Percentiles rank a stretch among this genome's conserved stretches.
Conservation (phyloP, 2,329 filamentous ascomycete species). For the Helminthosporium solani region DNA sequence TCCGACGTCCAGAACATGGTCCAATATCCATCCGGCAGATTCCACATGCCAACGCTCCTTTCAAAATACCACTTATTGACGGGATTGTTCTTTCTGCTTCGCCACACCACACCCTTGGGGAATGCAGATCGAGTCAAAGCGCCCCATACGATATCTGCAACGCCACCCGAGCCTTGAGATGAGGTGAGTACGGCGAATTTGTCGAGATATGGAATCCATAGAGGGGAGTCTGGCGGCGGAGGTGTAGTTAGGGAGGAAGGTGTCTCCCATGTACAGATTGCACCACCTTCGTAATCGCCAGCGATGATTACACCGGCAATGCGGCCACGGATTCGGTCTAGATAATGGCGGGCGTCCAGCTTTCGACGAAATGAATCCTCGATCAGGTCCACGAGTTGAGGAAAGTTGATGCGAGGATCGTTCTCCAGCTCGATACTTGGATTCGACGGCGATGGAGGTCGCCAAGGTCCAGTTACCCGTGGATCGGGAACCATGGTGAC, state of each 20-base stretch:
- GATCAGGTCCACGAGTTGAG: conserved; percentile 80
- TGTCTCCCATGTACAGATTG: conserved; percentile 90
- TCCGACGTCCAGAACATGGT: conserved; percentile 98
- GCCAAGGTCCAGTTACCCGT: conserved; percentile 62
- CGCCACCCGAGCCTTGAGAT: conserved; percentile 85
- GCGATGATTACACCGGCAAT: conserved; percentile 92
- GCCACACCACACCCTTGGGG: conserved; percentile 86
- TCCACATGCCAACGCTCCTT: conserved; percentile 77
- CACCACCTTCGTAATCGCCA: conserved; percentile 93
- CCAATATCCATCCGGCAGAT: conserved; percentile 81
- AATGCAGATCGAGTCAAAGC: conserved; percentile 91
- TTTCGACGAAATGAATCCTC: conserved; percentile 89
- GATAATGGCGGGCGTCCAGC: conserved; percentile 79
- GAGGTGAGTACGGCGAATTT: conserved; percentile 93
- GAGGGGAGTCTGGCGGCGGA: conserved; percentile 50
- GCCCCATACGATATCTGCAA: conserved; percentile 95
- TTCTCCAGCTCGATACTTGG: conserved; percentile 66
- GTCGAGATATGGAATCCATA: conserved; percentile 82
- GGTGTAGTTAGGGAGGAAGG: conserved; percentile 57
- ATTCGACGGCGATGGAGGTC: conserved; percentile 59
- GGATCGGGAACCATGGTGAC: conserved; percentile 80
- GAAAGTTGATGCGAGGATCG: conserved; percentile 78
- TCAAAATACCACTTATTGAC: conserved; percentile 99
- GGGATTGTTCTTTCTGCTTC: conserved; percentile 84
- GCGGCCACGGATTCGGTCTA: conserved; percentile 74